Base-by-base conservation (phyloP, 2,329 filamentous ascomycete genomes). In the Cladosporium cucumerinum region DNA sequence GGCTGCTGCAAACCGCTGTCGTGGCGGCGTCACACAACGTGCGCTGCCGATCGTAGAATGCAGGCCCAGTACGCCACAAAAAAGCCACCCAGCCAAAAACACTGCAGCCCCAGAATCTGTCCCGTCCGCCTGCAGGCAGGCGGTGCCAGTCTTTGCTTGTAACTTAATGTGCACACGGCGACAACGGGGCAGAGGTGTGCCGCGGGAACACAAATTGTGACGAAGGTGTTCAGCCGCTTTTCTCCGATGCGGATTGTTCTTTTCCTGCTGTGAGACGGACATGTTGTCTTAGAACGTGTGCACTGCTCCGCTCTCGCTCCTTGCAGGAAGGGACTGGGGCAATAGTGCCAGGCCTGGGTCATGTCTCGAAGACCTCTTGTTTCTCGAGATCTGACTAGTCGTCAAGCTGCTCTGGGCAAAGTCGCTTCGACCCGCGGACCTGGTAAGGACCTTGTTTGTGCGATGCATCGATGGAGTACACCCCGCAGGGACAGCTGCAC, bases 1-100 rank as follows among this genome's bases (percentile, higher is more conserved):
- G 60, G 60, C 49, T 55, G 60, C 60, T 62, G 60, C 57, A 48
- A 64, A 64, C 62, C 54, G 62, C 62, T 64, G 43, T 34, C 36
- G 36, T 43, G 36, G 55, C 34, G 46, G 32, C 18, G 62, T 64
- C 14, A 18, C 62, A 64, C 62, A 59, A 59, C 54, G 43, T 64
- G 55, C 21, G 14, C 10, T 46, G 39, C 39, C 39, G 39, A 46
- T 46, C 39, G 39, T n/a, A 21, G 39, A 46, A 21, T 21, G 18
- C n/a, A n/a, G 14, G 6, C 39, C 36, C 6, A 8, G 11, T n/a
- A n/a, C 16, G 39, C 39, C 39, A 46, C 39, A 23, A 46, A 43
- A 43, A 46, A 46, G 36, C 32, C 57, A 49, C 39, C 36, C 34
- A 39, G 12, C 32, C 32, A 34, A 12, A n/a, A 60, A 28, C n/a